Base-by-base conservation (phyloP, 2,329 filamentous ascomycete species). In the Periconia digitata region DNA sequence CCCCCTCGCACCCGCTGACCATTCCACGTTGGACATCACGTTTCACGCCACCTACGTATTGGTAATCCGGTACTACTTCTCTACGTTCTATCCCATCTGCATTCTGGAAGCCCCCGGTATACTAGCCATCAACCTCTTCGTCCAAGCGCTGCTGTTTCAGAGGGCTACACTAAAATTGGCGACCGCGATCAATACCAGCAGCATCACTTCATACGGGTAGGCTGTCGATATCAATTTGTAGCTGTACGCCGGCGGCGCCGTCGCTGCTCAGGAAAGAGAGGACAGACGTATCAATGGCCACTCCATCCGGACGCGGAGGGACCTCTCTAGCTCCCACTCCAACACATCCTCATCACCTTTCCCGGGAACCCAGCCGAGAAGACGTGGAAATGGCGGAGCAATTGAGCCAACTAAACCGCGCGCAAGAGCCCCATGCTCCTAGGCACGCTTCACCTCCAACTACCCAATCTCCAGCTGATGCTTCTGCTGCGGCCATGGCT, bases 341-440 rank as follows among this genome's bases (percentile, higher is more conserved):
- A 6, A 67, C 66, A 10, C 62, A 67, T 52, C 66, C 68, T 6
- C 69, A 72, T 44, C 63, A 70, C 15, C 47, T 74, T n/a, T 70
- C 72, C 18, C 61, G 72, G 35, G 69, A 77, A 47, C 73, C 73
- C 3, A 78, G 76, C 46, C 72, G 72, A 54, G 73, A 79, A 63
- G 77, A 79, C 54, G 66, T 79, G 21, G 76, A 79, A 58, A 71
- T 75, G 60, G 77, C 77, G 12, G 71, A 74, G 52, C 74, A 75
- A 52, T 72, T 79, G 21, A 68, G 61, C 46, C 55, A 67, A 42
- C 53, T 79, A 34, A 75, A 74, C 47, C 75, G 77, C 50, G 72
- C 74, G 8, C 73, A 77, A 55, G 65, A 65, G 39, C 53, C 58
- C 37, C 60, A 59, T 32, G 51, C 56, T 18, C 46, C 59, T 29